phyloP scores from a whole-genome alignment of 768 basidiomycete genomes.

The Porphyrellus cyaneotinctus region DNA sequence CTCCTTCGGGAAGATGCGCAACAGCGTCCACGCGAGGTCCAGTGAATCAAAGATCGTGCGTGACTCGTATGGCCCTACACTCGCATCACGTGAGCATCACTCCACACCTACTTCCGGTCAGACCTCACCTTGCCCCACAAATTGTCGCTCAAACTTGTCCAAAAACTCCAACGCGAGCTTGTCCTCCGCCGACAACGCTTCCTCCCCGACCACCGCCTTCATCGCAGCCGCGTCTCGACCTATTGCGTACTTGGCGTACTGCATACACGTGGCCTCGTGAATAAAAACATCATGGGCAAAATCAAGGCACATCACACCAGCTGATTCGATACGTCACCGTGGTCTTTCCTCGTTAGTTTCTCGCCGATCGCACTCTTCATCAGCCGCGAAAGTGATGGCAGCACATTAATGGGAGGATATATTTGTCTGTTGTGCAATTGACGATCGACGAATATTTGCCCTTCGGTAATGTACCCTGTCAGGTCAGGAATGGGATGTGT shows the following conservation, averaged over 20 bases:
- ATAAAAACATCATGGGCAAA: constrained; percentile 7
- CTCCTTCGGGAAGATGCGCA: constrained; percentile 99
- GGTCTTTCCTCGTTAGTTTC: constrained; percentile 94
- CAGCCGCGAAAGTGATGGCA: constrained; percentile 95
- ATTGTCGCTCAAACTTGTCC: constrained; percentile 95
- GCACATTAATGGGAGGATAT: constrained; percentile 98
- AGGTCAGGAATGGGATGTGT: constrained; percentile 99
- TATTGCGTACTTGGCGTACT: constrained; percentile 99
- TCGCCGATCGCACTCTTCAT: constrained; percentile 99
- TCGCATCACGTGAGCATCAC: constrained; percentile 8
- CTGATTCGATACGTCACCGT: constrained; percentile 99
- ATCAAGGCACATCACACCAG: constrained; percentile 56
- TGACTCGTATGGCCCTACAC: constrained; percentile 89
- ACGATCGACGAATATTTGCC: constrained; percentile 98
- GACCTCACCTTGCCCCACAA: constrained; percentile 86
- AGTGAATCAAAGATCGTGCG: constrained; percentile 96
- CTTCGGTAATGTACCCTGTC: constrained; percentile 99
- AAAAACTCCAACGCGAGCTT: constrained; percentile 96
- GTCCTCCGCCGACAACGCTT: constrained; percentile 91
- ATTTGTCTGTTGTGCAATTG: constrained; percentile 96
- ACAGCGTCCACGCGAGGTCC: constrained; percentile 93
- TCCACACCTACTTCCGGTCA: not conserved
- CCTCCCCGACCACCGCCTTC: constrained; percentile 99
- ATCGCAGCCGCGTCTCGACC: constrained; percentile 95
- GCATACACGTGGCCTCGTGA: constrained; percentile 32